Evolutionary conservation across 1,284 basidiomycete genomes (phyloP), one percentile per base, ranked within the genome.

Genomic region (Kwoniella shivajii): DNA sequence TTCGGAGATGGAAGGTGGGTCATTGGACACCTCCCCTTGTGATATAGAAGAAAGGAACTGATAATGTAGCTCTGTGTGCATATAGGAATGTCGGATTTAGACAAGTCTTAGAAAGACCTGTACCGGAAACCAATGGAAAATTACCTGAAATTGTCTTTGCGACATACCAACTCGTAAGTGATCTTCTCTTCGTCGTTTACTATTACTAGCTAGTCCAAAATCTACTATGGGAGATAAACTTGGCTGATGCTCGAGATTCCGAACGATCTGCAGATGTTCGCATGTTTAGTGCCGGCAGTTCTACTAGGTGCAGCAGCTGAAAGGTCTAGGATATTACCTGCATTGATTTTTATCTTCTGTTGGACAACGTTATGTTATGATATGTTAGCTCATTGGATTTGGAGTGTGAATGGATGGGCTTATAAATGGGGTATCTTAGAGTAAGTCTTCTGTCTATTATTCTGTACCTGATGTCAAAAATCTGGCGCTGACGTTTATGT

Each of bases 371-470:
- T 76, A 30, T 68, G 69, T 1, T 92, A 92, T 72, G 89, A 88
- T 65, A 88, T 89, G 1, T 79, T 92, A 42, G 87, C 87, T 4
- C 86, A 84, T 69, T 89, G 88, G 88, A 83, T 85, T 26, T 91
- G 89, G 88, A 83, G 82, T 50, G 69, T 80, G 0, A 84, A 86
- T 61, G 92, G 93, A 9, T 97, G 92, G 92, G 92, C 85, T 0
- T 86, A 85, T 77, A 88, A 87, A 67, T 93, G 89, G 88, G 92
- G 92, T 24, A 90, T 93, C 7, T 82, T 93, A 42, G 92, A 96
- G 78, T 92, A 46, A 63, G 65, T 62, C 65, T 68, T 16, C 18
- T 39, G 14, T 4, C 11, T n/a, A 20, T 39, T n/a, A 20, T 39
- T 16, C 37, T 16, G 18, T 9, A 39, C 11, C 37, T 39, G 37